Base-by-base conservation (phyloP, 768 basidiomycete genomes). In the Termitomyces bulborhizus region DNA sequence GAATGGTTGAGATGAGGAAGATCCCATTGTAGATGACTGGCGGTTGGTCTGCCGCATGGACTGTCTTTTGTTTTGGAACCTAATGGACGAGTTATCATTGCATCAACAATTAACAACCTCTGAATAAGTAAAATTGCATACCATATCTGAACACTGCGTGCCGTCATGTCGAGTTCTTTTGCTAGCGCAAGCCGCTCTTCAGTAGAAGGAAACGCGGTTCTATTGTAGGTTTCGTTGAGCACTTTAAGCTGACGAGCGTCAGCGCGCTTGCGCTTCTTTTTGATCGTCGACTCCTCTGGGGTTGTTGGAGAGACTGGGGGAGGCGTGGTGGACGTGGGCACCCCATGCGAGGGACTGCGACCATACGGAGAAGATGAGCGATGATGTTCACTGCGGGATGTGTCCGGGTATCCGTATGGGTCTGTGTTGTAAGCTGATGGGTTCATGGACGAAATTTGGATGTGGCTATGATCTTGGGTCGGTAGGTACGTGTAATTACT, bases 11-110 rank as follows among this genome's bases (percentile, higher is more conserved):
- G 76, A 46, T 15, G 55, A 64, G 40, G 68, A 67, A 34, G 75
- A 69, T 39, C 71, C 69, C 49, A 71, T 69, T 55, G 77, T 71
- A 47, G 77, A 75, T 3, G 83, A 73, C 68, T 88, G 86, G 54
- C 86, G 82, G 60, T 82, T 84, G 12, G 85, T 86, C 68, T 90
- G 87, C 51, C 87, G 77, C 85, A 86, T 88, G 7, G 87, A 85
- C 66, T 91, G 89, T 54, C 89, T 76, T 71, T 90, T 90, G 66
- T 91, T 91, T 72, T 91, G 89, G 74, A 91, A 91, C 89, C 89
- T 91, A 13, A 29, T 7, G 69, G 54, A 50, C 54, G 53, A 62
- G 62, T 66, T 48, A 64, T 58, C 57, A 26, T 60, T 49, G 63
- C 51, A 47, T 57, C 57, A n/a, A 21, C 4, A 13, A 8, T 51